These are phyloP conservation scores for Areca catechu DNA, from an alignment of 176 grass and related monocot species.

Conservation along the genomic window DNA sequence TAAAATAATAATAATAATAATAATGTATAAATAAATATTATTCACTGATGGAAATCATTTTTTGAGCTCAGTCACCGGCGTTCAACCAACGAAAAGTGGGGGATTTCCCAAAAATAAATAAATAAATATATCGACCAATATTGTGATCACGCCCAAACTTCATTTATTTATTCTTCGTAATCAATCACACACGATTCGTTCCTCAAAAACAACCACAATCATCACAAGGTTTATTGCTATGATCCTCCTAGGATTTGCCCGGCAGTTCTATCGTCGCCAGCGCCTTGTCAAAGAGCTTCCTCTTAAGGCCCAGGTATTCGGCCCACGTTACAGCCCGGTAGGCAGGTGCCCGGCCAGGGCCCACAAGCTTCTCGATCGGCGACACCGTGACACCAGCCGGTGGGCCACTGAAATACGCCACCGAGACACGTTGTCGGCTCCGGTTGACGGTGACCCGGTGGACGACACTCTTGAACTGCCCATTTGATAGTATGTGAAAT, in stretches of 20 bases:
- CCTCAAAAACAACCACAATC: no score
- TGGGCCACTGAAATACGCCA: constrained; percentile 75
- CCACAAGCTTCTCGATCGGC: constrained; percentile 45
- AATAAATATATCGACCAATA: no score
- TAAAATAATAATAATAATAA: no score
- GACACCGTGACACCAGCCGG: constrained; percentile 34
- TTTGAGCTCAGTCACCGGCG: no score
- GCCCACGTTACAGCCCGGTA: constrained; percentile 82
- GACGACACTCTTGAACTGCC: constrained; percentile 69
- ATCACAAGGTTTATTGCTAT: not conserved
- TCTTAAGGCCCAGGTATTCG: constrained; percentile 69
- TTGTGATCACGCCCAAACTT: no score
- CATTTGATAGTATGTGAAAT: constrained; percentile 88
- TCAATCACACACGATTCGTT: no score
- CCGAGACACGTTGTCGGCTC: constrained; percentile 47
- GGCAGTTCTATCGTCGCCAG: not conserved
- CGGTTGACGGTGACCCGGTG: constrained; percentile 86
- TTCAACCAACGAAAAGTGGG: no score
- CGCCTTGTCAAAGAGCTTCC: constrained; percentile 64
- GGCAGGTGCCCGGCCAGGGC: constrained; percentile 17
- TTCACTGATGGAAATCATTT: no score
- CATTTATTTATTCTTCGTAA: no score
- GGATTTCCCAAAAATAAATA: no score
- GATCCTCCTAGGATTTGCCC: not conserved
- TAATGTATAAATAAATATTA: no score